These are phyloP conservation scores for Farysia itapuensis DNA, from an alignment of 1,284 basidiomycete species.

Conservation along the genomic window DNA sequence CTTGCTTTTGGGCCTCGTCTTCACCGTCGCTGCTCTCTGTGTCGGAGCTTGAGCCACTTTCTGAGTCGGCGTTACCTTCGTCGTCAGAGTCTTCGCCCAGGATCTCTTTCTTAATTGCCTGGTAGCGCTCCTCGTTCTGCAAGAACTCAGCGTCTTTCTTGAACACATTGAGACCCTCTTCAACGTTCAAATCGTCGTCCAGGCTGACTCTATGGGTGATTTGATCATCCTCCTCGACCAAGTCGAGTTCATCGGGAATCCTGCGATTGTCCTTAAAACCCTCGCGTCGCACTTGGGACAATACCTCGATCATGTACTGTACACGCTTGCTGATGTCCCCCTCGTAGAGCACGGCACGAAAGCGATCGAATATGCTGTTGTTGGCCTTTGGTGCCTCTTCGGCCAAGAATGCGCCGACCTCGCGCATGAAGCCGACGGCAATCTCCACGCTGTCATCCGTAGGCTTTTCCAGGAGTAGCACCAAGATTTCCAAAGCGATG, in stretches of 20 bases:
- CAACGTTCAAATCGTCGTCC: conserved; percentile 88
- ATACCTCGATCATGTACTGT: conserved; percentile 98
- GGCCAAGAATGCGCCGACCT: conserved; percentile 90
- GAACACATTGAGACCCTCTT: conserved; percentile 94
- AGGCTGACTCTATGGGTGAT: conserved; percentile 90
- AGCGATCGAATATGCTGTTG: conserved; percentile 88
- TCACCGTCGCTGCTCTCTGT: conserved; percentile 69
- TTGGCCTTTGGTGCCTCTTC: conserved; percentile 95
- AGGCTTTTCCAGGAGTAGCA: conserved; percentile 88
- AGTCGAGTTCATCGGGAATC: conserved; percentile 85
- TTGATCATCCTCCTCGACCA: conserved; percentile 90
- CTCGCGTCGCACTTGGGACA: conserved; percentile 77
- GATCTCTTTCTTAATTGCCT: conserved; percentile 87
- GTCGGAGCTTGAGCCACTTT: conserved; percentile 58
- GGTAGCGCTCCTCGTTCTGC: conserved; percentile 92
- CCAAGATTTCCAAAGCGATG: conserved; percentile 89
- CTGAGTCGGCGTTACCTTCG: conserved; percentile 23
- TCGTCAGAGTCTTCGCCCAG: conserved; percentile 66
- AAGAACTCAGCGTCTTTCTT: conserved; percentile 86
- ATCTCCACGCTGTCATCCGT: conserved; percentile 98
- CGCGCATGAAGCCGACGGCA: conserved; percentile 93
- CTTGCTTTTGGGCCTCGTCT: conserved; percentile 55
- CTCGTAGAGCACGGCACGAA: conserved; percentile 94
- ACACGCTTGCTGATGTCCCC: conserved; percentile 91
- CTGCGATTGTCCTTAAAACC: conserved; percentile 98